These are phyloP conservation scores for Leucoagaricus sp. DNA, from an alignment of 1,284 basidiomycete genomes.

Conservation along the genomic window DNA sequence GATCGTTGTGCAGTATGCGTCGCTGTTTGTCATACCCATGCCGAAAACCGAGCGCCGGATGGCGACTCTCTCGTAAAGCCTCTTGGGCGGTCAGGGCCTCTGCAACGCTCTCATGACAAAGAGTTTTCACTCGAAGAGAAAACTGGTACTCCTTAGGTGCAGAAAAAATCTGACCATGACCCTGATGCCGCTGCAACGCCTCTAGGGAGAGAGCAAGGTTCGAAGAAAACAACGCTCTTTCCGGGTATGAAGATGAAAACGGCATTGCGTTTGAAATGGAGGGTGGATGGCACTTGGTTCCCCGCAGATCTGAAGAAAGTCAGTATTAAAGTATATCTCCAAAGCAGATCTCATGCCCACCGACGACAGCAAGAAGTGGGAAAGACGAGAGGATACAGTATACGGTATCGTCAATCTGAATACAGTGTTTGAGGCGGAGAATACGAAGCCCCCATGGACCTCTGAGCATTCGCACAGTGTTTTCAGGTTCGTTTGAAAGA, in stretches of 20 bases:
- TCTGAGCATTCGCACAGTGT: conserved; percentile 15
- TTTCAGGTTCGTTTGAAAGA: conserved; percentile 24
- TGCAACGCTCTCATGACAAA: conserved; percentile 6
- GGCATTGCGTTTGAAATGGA: conserved; percentile 12
- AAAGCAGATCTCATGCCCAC: conserved; percentile 27
- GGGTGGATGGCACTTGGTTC: conserved; percentile 42
- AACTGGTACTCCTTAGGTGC: conserved; percentile 1
- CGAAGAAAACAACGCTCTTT: conserved; percentile 10
- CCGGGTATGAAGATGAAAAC: background rate
- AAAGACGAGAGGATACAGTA: conserved; percentile 44
- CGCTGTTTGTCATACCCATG: too few relatives aligned
- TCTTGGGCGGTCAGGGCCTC: background rate
- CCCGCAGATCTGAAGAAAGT: conserved; percentile 49
- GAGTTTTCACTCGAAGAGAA: conserved; percentile 10
- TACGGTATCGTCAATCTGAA: conserved; percentile 41
- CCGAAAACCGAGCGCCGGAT: background rate
- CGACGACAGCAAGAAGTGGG: conserved; percentile 56
- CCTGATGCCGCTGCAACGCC: conserved; percentile 8
- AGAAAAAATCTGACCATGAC: conserved; percentile 16
- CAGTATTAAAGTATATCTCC: conserved; percentile 14
- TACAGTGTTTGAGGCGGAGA: conserved; percentile 50
- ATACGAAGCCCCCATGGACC: conserved; percentile 63
- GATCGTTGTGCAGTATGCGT: too few relatives aligned
- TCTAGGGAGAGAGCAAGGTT: conserved; percentile 15
- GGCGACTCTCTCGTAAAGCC: background rate